These are phyloP conservation scores for Nicotiana knightiana DNA, from an alignment of 257 asterid genomes.

Conservation along the genomic window DNA sequence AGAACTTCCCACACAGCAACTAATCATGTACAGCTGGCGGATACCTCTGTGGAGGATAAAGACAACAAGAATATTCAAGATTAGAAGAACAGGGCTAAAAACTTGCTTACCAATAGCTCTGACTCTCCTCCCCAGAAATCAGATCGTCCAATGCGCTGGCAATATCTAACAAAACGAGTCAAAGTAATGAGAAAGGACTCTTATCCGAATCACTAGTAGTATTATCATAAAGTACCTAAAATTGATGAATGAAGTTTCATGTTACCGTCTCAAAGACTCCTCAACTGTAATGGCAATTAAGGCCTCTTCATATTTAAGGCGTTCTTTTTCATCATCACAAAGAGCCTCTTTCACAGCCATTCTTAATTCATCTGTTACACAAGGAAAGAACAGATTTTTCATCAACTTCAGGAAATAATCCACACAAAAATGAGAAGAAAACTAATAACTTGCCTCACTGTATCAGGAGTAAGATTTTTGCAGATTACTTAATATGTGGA, in stretches of 20 bases:
- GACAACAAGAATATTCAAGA: neutral
- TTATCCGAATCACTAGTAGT: neutral
- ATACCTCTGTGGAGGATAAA: neutral
- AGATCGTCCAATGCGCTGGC: conserved; percentile 82
- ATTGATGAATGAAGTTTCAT: neutral
- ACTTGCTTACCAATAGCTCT: conserved; percentile 75
- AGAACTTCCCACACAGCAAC: neutral
- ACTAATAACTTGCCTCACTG: neutral
- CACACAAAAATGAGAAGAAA: neutral
- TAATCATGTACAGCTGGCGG: neutral
- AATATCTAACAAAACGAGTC: conserved; percentile 54
- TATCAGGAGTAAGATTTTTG: neutral
- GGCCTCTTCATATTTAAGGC: conserved; percentile 67
- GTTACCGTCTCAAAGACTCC: conserved; percentile 72
- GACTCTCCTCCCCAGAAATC: conserved; percentile 99
- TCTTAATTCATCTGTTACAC: conserved; percentile 62
- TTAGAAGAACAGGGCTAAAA: conserved; percentile 3
- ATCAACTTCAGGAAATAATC: conserved; percentile 1
- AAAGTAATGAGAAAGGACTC: conserved; percentile 10
- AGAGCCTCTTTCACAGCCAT: conserved; percentile 95
- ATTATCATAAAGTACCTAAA: neutral
- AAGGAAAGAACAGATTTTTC: neutral
- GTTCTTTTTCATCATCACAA: conserved; percentile 63
- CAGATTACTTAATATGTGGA: neutral
- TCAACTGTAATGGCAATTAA: conserved; percentile 86